These are phyloP conservation scores for Penicillium sp. DNA, from an alignment of 2,329 filamentous ascomycete species.

Conservation along the genomic window DNA sequence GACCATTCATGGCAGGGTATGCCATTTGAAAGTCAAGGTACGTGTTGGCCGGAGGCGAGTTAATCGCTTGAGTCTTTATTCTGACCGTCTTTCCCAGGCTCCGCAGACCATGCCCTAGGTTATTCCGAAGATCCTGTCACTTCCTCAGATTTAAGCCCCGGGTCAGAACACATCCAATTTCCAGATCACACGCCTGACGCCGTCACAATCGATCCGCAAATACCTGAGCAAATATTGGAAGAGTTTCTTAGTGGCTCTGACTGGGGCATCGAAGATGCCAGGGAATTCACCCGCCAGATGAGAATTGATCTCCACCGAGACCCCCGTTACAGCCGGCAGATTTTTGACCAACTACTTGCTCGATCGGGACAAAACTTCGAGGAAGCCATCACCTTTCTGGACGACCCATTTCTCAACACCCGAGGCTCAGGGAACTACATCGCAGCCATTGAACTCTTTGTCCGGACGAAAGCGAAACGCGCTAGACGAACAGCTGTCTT, in stretches of 20 bases:
- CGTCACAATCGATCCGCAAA: background rate
- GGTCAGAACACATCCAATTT: conserved; percentile 10
- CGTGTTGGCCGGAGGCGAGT: background rate
- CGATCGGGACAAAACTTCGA: conserved; percentile 12
- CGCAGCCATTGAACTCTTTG: conserved; percentile 28
- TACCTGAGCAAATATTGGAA: conserved; percentile 15
- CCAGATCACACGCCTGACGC: background rate
- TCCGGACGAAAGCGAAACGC: conserved; percentile 18
- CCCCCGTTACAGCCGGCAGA: conserved; percentile 36
- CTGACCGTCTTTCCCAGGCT: conserved; percentile 15
- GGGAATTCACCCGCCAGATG: conserved; percentile 28
- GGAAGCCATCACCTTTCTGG: conserved; percentile 35
- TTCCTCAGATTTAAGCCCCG: conserved; percentile 23
- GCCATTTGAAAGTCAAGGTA: conserved; percentile 27
- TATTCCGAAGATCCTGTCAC: conserved; percentile 18
- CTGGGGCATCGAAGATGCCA: conserved; percentile 31
- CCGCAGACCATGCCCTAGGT: conserved; percentile 20
- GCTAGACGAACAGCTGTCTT: conserved; percentile 25
- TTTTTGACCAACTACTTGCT: conserved; percentile 35
- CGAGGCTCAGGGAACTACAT: conserved; percentile 39
- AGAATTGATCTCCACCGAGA: conserved; percentile 37
- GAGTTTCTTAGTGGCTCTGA: conserved; percentile 19
- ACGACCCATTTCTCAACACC: conserved; percentile 39
- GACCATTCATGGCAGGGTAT: conserved; percentile 28
- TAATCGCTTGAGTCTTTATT: background rate